phyloP scores from a whole-genome alignment of 1,139 yeast genomes.

The Geotrichum klebahnii region DNA sequence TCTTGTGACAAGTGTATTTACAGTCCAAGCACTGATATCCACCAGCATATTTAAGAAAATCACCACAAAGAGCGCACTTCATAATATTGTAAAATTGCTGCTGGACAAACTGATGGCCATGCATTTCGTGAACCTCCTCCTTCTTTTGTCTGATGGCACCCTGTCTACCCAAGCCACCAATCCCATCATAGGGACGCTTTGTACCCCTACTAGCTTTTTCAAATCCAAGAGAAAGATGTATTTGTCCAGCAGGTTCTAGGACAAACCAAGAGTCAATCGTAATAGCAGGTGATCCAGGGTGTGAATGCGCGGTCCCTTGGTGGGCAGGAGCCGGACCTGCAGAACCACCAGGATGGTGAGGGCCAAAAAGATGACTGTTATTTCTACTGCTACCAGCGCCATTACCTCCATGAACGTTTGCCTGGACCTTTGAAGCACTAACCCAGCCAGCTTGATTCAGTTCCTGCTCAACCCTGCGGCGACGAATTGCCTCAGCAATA shows the following conservation, averaged over 20 bases:
- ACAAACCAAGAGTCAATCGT: conserved; percentile 78
- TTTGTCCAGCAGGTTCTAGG: conserved; percentile 91
- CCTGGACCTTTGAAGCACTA: conserved; percentile 54
- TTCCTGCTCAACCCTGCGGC: conserved; percentile 77
- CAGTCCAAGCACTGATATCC: conserved; percentile 97
- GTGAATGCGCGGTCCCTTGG: neutral
- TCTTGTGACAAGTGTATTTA: conserved; percentile 87
- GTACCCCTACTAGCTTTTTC: conserved; percentile 58
- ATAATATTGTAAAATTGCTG: conserved; percentile 92
- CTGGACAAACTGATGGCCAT: conserved; percentile 94
- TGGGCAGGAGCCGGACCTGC: neutral
- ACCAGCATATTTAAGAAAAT: conserved; percentile 77
- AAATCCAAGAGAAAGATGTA: conserved; percentile 70
- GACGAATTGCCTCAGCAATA: conserved; percentile 88
- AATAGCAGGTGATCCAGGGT: conserved; percentile 22
- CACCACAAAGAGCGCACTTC: conserved; percentile 97
- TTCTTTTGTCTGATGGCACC: conserved; percentile 96
- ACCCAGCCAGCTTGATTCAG: conserved; percentile 80
- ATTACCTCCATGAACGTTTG: conserved; percentile 18
- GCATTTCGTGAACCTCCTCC: conserved; percentile 91
- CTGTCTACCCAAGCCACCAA: conserved; percentile 88
- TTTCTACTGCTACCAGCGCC: conserved; percentile 18
- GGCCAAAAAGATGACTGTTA: neutral
- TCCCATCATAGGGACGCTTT: conserved; percentile 45
- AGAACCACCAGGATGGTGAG: conserved; percentile 13